phyloP scores from a whole-genome alignment of 2,329 filamentous ascomycete genomes.

The Dryadomyces quercus-mongolicae region DNA sequence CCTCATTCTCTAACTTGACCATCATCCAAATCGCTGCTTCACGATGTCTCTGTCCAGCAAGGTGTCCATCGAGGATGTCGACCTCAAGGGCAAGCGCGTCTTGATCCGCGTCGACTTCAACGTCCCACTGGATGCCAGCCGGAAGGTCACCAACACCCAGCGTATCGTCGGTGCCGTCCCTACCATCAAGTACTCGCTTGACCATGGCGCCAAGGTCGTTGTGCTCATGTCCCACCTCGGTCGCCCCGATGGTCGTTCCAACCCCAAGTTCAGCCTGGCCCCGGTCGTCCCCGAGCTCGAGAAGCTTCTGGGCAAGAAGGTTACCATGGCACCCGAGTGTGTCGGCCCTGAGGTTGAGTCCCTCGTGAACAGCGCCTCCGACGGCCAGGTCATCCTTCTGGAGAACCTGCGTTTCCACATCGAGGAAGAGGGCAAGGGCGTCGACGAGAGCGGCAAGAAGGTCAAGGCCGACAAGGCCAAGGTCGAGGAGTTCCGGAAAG shows the following conservation, averaged over 20 bases:
- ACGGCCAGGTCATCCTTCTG: constrained; percentile 76
- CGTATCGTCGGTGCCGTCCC: constrained; percentile 92
- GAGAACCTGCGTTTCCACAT: constrained; percentile 98
- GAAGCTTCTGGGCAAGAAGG: constrained; percentile 73
- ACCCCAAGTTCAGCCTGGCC: constrained; percentile 89
- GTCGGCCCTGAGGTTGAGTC: constrained; percentile 86
- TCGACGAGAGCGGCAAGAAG: constrained; percentile 93
- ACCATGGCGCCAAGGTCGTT: constrained; percentile 83
- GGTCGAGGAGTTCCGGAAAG: constrained; percentile 90
- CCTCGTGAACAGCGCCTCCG: constrained; percentile 69
- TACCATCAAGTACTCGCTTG: constrained; percentile 88
- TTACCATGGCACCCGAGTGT: constrained; percentile 81
- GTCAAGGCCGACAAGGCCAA: constrained; percentile 91
- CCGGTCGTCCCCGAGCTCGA: constrained; percentile 85
- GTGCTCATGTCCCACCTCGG: constrained; percentile 98
- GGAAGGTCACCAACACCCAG: constrained; percentile 96
- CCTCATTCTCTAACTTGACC: not conserved
- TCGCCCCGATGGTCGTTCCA: constrained; percentile 80
- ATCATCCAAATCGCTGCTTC: constrained; percentile 12
- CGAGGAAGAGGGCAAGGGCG: constrained; percentile 94
- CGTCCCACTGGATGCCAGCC: constrained; percentile 85
- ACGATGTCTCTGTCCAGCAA: constrained; percentile 98
- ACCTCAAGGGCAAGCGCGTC: constrained; percentile 97
- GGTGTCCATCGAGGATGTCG: constrained; percentile 90
- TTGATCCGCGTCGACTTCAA: constrained; percentile 99